Evolutionary conservation across 164 flowering plant species (phyloP), one percentile per base, ranked within the genome.

Genomic region (Pachysandra terminalis): DNA sequence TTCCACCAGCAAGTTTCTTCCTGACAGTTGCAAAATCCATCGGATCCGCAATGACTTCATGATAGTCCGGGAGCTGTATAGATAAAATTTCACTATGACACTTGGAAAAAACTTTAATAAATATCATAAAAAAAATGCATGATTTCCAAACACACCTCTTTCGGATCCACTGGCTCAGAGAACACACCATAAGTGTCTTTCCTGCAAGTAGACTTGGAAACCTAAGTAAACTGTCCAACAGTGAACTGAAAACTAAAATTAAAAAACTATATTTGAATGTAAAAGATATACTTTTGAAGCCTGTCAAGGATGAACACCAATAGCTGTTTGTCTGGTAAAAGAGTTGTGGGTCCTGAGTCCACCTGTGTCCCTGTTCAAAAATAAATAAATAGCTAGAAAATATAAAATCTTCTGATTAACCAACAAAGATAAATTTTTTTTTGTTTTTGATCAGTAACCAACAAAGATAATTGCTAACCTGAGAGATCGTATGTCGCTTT

Each of bases 151-250:
- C 59, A 56, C 68, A 93, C 98, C 96, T 95, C 97, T 55, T 86
- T 74, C 0, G 93, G 96, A 85, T 95, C 99, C 77, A 92, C 99
- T 0, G 99, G 96, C 65, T 95, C 97, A 8, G 97, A 89, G 74
- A 83, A 95, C 25, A 87, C 99, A 7, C 93, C 87, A 64, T 89
- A 81, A 45, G 94, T 86, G 78, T 95, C 99, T 78, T 92, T 95
- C 86, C 97, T 95, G 82, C 81, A 86, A 56, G 48, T n/a, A 65
- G 57, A 62, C 23, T 25, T 17, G 26, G 58, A 62, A 35, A 54
- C 21, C 63, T 63, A 66, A 57, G 65, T 19, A 61, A 73, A 59
- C 28, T 14, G 9, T 53, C 53, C 56, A 71, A 68, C 59, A 45
- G 14, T 51, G 59, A 61, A 24, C 17, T 5, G 35, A 23, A 53